Base-by-base conservation (phyloP, 2,329 filamentous ascomycete species). In the Colletotrichum salicis region DNA sequence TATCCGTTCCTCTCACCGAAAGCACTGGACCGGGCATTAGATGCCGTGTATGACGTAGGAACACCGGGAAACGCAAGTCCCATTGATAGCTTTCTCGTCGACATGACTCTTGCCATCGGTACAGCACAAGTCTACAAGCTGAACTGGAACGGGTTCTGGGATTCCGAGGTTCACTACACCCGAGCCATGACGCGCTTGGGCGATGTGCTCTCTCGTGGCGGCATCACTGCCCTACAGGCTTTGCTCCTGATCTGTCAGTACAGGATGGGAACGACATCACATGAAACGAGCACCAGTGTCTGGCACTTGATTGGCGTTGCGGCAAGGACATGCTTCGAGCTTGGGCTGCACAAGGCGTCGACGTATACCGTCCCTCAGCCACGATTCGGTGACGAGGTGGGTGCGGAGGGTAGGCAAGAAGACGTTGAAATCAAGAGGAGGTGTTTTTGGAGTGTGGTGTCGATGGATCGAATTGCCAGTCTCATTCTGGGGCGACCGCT, bases 231-330 rank as follows among this genome's bases (percentile, higher is more conserved):
- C 1, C 64, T 85, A 7, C 84, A 85, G 71, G 84, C 82, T 1
- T 76, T 86, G 35, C 71, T 86, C 0, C 71, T 86, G 6, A 76
- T 86, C 1, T 84, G 83, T 19, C 83, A 85, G 59, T 85, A 84
- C 71, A 77, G 83, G 4, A 80, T 84, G 74, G 80, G 81, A 0
- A 84, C 80, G 2, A 82, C 82, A 0, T 80, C 82, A 0, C 81
- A 80, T 24, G 79, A 83, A 33, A 79, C 79, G 0, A 80, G 80
- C 0, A 78, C 80, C 1, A 84, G 82, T 64, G 80, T 86, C 33
- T 86, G 84, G 83, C 83, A 85, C 72, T 77, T 85, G 2, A 82
- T 85, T 13, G 82, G 83, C 0, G 80, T 84, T 8, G 82, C 83
- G 1, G 82, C 82, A 0, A 77, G 82, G 7, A 83, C 82, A 35